Evolutionary conservation across 345 rosid genomes (phyloP).

Genomic region (Noccaea bulbosa): DNA sequence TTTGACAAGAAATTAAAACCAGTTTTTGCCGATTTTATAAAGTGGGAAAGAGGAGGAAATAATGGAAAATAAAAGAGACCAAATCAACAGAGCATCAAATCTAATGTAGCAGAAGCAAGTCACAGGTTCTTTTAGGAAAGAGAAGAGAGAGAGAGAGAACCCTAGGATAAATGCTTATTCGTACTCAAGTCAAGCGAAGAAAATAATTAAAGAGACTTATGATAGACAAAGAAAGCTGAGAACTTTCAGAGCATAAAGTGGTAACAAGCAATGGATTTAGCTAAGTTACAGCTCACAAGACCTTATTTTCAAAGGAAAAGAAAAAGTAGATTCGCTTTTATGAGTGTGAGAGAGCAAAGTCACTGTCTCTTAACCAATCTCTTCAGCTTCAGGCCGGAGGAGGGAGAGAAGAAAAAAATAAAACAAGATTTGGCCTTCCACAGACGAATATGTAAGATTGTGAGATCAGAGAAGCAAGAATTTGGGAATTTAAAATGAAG

Average conservation of each 20-base stretch:
- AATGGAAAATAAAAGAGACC: slow-evolving; percentile 49
- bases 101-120: slow-evolving; percentile 55
- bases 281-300: slow-evolving; percentile 67
- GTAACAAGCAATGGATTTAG: slow-evolving; percentile 59
- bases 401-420: not conserved
- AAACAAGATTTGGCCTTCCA: slow-evolving; percentile 6
- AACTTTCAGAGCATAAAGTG: slow-evolving; percentile 94
- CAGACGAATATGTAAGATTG: slow-evolving; percentile 22
- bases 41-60: slow-evolving; percentile 57
- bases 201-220: slow-evolving; percentile 47
- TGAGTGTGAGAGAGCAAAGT: slow-evolving; percentile 45
- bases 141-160: slow-evolving; percentile 36
- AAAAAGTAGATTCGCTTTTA: slow-evolving; percentile 70
- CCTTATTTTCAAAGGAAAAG: slow-evolving; percentile 5
- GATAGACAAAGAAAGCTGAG: slow-evolving; percentile 72
- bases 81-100: slow-evolving; percentile 70
- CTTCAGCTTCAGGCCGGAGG: slow-evolving; percentile 42
- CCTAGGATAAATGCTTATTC: slow-evolving; percentile 50
- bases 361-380: slow-evolving; percentile 43
- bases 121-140: slow-evolving; percentile 48
- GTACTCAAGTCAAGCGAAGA: slow-evolving; percentile 49
- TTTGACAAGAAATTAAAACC: slow-evolving; percentile 58
- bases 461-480: slow-evolving; percentile 49
- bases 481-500: slow-evolving; percentile 16
- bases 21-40: slow-evolving; percentile 65